phyloP scores from a whole-genome alignment of 2,329 filamentous ascomycete genomes.

The Botrytis hyacinthi region DNA sequence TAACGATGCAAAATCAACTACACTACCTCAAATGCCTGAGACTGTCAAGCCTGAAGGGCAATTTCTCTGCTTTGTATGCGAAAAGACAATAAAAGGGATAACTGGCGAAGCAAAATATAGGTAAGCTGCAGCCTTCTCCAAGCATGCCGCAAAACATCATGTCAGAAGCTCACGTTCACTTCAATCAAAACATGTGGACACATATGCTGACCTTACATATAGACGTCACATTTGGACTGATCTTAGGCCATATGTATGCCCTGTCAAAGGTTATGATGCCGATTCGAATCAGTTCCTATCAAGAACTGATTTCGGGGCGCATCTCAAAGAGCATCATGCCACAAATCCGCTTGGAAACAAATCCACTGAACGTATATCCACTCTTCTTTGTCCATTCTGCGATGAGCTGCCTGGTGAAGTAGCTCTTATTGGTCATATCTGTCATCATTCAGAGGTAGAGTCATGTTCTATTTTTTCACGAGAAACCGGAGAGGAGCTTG shows the following conservation, averaged over 20 bases:
- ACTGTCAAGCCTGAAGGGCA: too few species aligned
- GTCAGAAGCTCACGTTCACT: too few species aligned
- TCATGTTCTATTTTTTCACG: neutral
- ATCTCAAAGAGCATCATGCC: neutral
- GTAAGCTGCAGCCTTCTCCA: too few species aligned
- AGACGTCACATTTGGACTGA: too few species aligned
- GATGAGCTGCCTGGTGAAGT: neutral
- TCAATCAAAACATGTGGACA: too few species aligned
- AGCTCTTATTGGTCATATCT: neutral
- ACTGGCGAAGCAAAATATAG: too few species aligned
- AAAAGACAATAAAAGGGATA: too few species aligned
- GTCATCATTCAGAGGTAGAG: neutral
- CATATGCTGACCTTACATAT: too few species aligned
- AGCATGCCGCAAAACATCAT: too few species aligned
- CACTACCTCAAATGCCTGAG: neutral
- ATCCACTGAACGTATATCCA: neutral
- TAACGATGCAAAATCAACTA: neutral
- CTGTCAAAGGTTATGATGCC: neutral
- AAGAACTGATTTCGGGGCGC: too few species aligned
- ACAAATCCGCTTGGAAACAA: neutral
- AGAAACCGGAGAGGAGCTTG: neutral
- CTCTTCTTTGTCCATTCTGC: neutral
- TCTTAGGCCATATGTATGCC: too few species aligned
- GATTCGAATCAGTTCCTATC: neutral
- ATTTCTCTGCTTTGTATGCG: too few species aligned